Base-by-base conservation (phyloP, 2,329 filamentous ascomycete genomes). In the Nemania sp. region DNA sequence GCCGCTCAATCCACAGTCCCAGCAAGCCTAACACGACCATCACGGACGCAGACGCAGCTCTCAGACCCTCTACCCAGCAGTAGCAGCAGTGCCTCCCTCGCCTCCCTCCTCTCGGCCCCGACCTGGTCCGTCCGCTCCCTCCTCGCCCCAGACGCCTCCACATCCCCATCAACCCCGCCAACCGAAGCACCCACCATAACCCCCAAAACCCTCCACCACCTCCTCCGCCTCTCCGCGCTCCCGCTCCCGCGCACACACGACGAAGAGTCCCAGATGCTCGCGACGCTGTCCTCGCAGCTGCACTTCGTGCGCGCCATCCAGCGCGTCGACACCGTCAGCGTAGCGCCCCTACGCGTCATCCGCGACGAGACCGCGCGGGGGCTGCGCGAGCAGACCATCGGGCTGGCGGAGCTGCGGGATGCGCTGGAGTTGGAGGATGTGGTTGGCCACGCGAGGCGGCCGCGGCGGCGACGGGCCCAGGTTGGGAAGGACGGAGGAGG, bases 231-330 rank as follows among this genome's bases (percentile, higher is more conserved):
- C 45, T 97, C 94, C 3, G 94, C 95, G 15, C 90, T 99, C 0
- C 94, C 95, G 0, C 86, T 86, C 1, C 94, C 95, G 0, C 81
- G 84, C 20, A 84, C 84, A 1, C 72, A 82, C 1, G 84, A 84
- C 59, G 90, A 94, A 73, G 91, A 97, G 78, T 75, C 82, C 0
- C 81, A 84, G 27, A 93, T 97, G 88, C 86, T 97, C 3, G 77
- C 86, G 24, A 94, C 91, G 0, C 86, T 99, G 1, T 86, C 90
- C 60, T 89, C 92, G 35, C 96, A 99, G 77, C 87, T 99, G 0
- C 91, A 92, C 75, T 99, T 99, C 77, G 94, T 98, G n/a, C 90
- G 88, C 69, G 89, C 93, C 70, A 90, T 98, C 22, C 94, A 97
- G 76, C 83, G 86, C 52, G 90, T 97, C 56, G 87, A 97, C 78